phyloP scores from a whole-genome alignment of 1,139 yeast genomes.

The Sugiyamaella japonica region DNA sequence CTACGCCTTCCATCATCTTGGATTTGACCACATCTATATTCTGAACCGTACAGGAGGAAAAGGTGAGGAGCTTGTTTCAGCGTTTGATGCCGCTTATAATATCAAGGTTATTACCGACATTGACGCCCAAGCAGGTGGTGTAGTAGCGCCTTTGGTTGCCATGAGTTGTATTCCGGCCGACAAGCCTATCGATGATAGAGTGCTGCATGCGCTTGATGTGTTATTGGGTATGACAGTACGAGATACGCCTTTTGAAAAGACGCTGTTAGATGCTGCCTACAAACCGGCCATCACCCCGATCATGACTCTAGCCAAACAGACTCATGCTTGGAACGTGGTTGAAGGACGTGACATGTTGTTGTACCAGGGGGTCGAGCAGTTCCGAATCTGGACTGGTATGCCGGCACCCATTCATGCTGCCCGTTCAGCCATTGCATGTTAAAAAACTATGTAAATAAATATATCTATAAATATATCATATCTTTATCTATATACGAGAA shows the following conservation, averaged over 20 bases:
- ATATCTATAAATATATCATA: too few relatives aligned
- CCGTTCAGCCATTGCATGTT: conserved; percentile 6
- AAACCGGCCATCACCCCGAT: conserved; percentile 83
- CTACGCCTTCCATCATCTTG: conserved; percentile 77
- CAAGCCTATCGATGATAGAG: conserved; percentile 59
- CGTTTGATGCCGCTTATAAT: conserved; percentile 62
- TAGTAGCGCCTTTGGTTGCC: conserved; percentile 53
- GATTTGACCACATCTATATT: conserved; percentile 74
- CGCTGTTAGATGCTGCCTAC: conserved; percentile 87
- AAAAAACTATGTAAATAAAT: background rate
- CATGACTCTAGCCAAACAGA: conserved; percentile 68
- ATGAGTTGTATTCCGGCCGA: conserved; percentile 93
- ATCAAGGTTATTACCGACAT: conserved; percentile 58
- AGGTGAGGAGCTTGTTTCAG: conserved; percentile 55
- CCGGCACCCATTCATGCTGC: conserved; percentile 37
- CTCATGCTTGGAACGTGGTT: conserved; percentile 66
- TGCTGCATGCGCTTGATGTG: conserved; percentile 47
- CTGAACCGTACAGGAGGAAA: conserved; percentile 77
- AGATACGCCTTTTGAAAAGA: conserved; percentile 42
- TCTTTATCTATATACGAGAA: background rate
- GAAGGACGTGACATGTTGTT: conserved; percentile 92
- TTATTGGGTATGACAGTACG: conserved; percentile 47
- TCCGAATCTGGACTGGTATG: conserved; percentile 72
- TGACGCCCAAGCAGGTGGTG: conserved; percentile 13
- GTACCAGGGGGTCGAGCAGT: conserved; percentile 89